These are phyloP conservation scores for Russula foetens DNA, from an alignment of 768 basidiomycete genomes.

Conservation along the genomic window DNA sequence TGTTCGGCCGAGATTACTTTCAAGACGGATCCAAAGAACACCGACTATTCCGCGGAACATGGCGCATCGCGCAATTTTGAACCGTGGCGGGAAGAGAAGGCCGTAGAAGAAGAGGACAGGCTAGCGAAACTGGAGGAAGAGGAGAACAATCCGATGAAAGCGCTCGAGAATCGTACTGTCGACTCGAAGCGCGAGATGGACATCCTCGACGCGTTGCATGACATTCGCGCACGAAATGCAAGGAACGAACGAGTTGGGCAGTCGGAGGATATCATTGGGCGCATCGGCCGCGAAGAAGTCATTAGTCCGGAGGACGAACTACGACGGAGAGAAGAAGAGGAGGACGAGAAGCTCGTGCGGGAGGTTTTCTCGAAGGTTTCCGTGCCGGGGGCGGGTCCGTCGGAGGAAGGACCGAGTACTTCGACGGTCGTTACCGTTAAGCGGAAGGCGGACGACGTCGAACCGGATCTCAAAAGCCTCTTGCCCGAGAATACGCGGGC, in stretches of 20 bases:
- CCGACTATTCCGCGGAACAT: constrained; percentile 89
- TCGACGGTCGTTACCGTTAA: constrained; percentile 58
- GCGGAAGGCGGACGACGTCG: constrained; percentile 74
- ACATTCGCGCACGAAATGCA: constrained; percentile 80
- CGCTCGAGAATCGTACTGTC: constrained; percentile 82
- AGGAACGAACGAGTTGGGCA: constrained; percentile 83
- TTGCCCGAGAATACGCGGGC: constrained; percentile 57
- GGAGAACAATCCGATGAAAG: constrained; percentile 97
- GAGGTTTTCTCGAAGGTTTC: constrained; percentile 77
- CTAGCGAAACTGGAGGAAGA: constrained; percentile 83
- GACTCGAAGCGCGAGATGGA: constrained; percentile 99
- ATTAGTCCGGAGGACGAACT: constrained; percentile 73
- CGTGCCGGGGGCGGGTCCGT: constrained; percentile 26
- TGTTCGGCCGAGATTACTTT: constrained; percentile 99
- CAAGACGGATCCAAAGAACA: constrained; percentile 99
- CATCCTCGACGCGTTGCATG: constrained; percentile 90
- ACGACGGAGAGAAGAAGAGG: constrained; percentile 67
- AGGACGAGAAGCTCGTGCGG: constrained; percentile 86
- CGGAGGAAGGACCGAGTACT: constrained; percentile 21
- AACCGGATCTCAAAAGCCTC: constrained; percentile 62
- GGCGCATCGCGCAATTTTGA: constrained; percentile 98
- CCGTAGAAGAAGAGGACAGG: constrained; percentile 73
- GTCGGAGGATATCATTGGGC: constrained; percentile 56
- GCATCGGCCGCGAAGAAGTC: constrained; percentile 56
- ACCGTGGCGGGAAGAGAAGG: constrained; percentile 85